Evolutionary conservation across 164 flowering plant genomes (phyloP).

Genomic region (Dillenia suffruticosa): DNA sequence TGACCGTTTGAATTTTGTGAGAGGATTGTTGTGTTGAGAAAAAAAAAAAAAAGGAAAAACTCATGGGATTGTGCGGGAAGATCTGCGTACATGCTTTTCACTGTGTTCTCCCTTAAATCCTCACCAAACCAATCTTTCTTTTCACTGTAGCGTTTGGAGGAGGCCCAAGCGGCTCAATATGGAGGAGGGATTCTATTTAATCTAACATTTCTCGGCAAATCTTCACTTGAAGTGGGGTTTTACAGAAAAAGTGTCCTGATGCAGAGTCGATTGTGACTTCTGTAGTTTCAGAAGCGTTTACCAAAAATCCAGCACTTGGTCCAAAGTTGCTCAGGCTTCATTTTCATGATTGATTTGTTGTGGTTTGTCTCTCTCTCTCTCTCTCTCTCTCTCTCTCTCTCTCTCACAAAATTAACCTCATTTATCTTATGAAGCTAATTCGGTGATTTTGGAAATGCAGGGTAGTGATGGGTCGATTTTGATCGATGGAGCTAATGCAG

Average conservation of each 20-base stretch:
- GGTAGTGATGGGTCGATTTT: conserved; percentile 64
- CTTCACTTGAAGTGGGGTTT: conserved; percentile 46
- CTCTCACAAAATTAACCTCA: background rate
- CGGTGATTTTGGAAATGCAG: conserved; percentile 10
- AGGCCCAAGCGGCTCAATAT: conserved; percentile 13
- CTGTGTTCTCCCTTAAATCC: too few relatives aligned
- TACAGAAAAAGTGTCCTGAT: conserved; percentile 55
- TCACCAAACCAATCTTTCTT: background rate
- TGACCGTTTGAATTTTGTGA: background rate
- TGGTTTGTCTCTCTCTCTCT: conserved; percentile 28
- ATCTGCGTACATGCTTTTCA: background rate
- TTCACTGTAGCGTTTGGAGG: conserved; percentile 8
- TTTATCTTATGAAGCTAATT: too few relatives aligned
- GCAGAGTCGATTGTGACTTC: conserved; percentile 48
- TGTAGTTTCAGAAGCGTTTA: conserved; percentile 34
- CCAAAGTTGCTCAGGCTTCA: conserved; percentile 41
- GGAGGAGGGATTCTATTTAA: conserved; percentile 14
- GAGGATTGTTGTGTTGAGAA: background rate
- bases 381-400: conserved; percentile 4
- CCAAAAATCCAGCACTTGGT: conserved; percentile 28
- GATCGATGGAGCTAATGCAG: conserved; percentile 28
- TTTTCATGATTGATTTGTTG: conserved; percentile 65
- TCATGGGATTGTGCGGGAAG: too few relatives aligned
- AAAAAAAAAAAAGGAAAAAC: too few relatives aligned
- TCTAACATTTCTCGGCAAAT: background rate